Conservation (phyloP, 495 filamentous ascomycete species). For the Aspergillus steynii region DNA sequence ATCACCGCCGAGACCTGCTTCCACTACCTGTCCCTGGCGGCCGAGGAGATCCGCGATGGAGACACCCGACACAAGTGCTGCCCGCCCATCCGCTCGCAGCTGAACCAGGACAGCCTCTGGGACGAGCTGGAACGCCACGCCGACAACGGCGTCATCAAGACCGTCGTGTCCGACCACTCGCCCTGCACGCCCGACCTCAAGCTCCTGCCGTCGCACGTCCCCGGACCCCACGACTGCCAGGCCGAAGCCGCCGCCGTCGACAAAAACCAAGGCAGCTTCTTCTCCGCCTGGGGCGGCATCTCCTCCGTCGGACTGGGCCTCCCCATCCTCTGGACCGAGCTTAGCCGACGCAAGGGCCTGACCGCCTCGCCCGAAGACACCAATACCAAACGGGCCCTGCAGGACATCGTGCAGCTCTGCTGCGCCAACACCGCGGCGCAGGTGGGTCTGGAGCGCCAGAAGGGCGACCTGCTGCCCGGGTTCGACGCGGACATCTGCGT, state of each 20-base stretch:
- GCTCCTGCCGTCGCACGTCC: slow-evolving; percentile 70
- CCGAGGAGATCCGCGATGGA: slow-evolving; percentile 81
- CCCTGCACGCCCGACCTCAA: slow-evolving; percentile 96
- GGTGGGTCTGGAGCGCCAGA: slow-evolving; percentile 79
- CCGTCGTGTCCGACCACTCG: slow-evolving; percentile 94
- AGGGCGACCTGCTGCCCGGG: slow-evolving; percentile 80
- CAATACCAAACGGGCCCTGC: slow-evolving; percentile 49
- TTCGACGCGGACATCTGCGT: slow-evolving; percentile 92
- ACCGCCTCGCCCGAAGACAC: slow-evolving; percentile 39
- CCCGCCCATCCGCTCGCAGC: slow-evolving; percentile 81
- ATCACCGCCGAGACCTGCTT: slow-evolving; percentile 98
- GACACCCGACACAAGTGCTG: slow-evolving; percentile 98
- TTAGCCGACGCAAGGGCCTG: slow-evolving; percentile 55
- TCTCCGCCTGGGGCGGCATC: slow-evolving; percentile 94
- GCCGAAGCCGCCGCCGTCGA: slow-evolving; percentile 28
- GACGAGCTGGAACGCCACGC: slow-evolving; percentile 64
- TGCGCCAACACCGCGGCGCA: slow-evolving; percentile 85
- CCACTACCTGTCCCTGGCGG: slow-evolving; percentile 91
- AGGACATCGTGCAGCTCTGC: slow-evolving; percentile 83
- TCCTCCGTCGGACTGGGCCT: slow-evolving; percentile 91
- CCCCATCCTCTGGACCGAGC: slow-evolving; percentile 85
- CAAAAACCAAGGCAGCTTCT: slow-evolving; percentile 72
- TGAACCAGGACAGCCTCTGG: slow-evolving; percentile 91
- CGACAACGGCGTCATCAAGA: slow-evolving; percentile 79
- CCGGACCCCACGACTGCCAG: slow-evolving; percentile 35